phyloP scores from a whole-genome alignment of 768 basidiomycete species.

The Antrodiella citrinella region DNA sequence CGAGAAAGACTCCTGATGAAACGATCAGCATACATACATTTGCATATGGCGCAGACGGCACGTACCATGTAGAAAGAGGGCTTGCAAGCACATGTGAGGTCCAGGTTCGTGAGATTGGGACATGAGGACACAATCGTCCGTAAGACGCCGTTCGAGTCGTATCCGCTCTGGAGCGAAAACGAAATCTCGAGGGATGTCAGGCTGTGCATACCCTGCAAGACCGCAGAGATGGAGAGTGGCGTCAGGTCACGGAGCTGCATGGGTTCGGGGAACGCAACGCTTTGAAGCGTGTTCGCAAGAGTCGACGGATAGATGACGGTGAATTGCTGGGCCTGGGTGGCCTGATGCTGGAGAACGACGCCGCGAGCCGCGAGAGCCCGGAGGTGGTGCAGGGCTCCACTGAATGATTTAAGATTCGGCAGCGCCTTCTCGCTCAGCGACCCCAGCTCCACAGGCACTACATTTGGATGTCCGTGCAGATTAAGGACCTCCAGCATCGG shows the following conservation, averaged over 20 bases:
- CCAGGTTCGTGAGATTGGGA: conserved; percentile 54
- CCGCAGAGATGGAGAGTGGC: conserved; percentile 47
- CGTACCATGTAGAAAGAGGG: conserved; percentile 68
- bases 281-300: conserved; percentile 32
- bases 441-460: conserved; percentile 43
- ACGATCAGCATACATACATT: neutral
- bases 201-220: conserved; percentile 48
- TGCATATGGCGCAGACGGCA: no score
- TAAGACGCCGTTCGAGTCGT: conserved; percentile 64
- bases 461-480: conserved; percentile 28
- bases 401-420: conserved; percentile 46
- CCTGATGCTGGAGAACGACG: conserved; percentile 7
- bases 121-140: conserved; percentile 60
- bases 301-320: conserved; percentile 23
- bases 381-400: conserved; percentile 60
- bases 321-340: conserved; percentile 5
- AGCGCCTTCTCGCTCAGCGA: conserved; percentile 40
- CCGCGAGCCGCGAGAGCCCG: conserved; percentile 41
- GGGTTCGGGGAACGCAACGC: conserved; percentile 56
- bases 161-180: conserved; percentile 60
- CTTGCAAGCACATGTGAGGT: conserved; percentile 57
- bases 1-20: conserved; percentile 48
- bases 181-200: conserved; percentile 54
- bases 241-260: conserved; percentile 63
- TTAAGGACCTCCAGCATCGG: conserved; percentile 30